A percentile compares a stretch with the other conserved stretches of the same genome.
These are phyloP conservation scores for Leptographium procerum DNA, from an alignment of 2,329 filamentous ascomycete species.

Conservation along the genomic window DNA sequence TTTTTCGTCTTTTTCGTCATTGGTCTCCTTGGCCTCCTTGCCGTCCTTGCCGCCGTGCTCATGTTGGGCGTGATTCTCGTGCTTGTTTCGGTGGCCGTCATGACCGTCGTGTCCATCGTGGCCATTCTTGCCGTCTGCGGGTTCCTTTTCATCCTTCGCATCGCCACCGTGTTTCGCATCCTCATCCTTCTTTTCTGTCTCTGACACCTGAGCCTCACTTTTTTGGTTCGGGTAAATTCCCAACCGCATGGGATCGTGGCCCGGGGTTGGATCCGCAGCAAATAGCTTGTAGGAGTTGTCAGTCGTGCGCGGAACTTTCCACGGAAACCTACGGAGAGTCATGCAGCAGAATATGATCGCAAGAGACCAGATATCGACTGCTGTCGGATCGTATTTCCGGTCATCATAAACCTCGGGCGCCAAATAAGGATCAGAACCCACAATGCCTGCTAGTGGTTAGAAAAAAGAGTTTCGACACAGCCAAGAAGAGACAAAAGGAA, in stretches of 20 bases:
- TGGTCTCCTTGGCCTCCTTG: background rate
- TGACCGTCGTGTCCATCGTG: background rate
- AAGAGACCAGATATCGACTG: slow-evolving; percentile 93
- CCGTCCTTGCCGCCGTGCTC: slow-evolving; percentile 1
- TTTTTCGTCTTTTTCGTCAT: background rate
- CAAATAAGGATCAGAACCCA: slow-evolving; percentile 87
- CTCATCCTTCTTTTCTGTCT: slow-evolving; percentile 19
- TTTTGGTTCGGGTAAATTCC: slow-evolving; percentile 35
- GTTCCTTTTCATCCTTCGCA: background rate
- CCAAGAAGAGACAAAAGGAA: background rate
- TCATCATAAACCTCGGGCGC: slow-evolving; percentile 95
- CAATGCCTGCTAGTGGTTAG: slow-evolving; percentile 33
- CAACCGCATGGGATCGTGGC: slow-evolving; percentile 47
- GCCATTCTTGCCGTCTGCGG: background rate
- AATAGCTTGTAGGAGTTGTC: slow-evolving; percentile 96
- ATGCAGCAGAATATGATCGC: slow-evolving; percentile 99
- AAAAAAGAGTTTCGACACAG: background rate
- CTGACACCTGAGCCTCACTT: slow-evolving; percentile 39
- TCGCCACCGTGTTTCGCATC: slow-evolving; percentile 4
- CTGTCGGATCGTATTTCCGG: slow-evolving; percentile 84
- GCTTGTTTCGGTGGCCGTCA: too few relatives aligned
- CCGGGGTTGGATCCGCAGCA: slow-evolving; percentile 70
- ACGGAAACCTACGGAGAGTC: slow-evolving; percentile 87
- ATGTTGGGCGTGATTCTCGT: too few relatives aligned
- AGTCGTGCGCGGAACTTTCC: slow-evolving; percentile 84